phyloP scores from a whole-genome alignment of 2,329 filamentous ascomycete genomes.

The Colletotrichum sp. region DNA sequence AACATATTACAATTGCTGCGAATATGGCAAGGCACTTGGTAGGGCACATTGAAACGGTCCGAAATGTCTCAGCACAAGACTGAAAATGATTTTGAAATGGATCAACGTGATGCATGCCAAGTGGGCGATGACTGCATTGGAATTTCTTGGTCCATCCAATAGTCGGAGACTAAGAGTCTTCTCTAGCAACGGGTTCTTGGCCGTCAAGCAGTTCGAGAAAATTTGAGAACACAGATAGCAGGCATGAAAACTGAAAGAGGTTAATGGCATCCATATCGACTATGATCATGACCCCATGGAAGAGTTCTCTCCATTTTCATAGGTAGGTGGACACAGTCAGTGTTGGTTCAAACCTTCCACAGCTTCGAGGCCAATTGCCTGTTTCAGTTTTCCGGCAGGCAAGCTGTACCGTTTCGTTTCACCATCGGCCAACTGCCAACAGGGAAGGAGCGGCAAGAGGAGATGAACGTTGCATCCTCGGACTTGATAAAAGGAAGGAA shows the following conservation, averaged over 20 bases:
- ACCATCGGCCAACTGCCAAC: not conserved
- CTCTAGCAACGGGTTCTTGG: fast-evolving
- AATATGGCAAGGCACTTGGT: not conserved
- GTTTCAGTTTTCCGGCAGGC: not conserved
- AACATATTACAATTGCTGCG: not conserved
- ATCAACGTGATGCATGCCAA: not conserved
- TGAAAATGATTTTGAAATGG: not conserved
- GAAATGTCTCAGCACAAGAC: not conserved
- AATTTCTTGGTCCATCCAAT: not conserved
- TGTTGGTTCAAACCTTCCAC: not conserved
- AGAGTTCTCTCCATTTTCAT: no score
- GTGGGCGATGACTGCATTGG: not conserved
- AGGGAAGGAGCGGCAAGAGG: not conserved
- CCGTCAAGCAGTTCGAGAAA: not conserved
- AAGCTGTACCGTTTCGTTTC: not conserved
- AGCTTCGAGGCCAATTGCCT: not conserved
- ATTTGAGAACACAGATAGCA: not conserved
- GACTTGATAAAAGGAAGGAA: not conserved
- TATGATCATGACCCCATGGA: no score
- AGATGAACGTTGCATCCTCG: not conserved
- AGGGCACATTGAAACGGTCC: not conserved
- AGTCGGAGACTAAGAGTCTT: not conserved
- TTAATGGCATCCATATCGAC: not conserved
- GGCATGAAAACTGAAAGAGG: fast-evolving
- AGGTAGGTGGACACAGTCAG: no score